Evolutionary conservation across 805 yeast species (phyloP).

Genomic region (Kodamaea kakaduensis): DNA sequence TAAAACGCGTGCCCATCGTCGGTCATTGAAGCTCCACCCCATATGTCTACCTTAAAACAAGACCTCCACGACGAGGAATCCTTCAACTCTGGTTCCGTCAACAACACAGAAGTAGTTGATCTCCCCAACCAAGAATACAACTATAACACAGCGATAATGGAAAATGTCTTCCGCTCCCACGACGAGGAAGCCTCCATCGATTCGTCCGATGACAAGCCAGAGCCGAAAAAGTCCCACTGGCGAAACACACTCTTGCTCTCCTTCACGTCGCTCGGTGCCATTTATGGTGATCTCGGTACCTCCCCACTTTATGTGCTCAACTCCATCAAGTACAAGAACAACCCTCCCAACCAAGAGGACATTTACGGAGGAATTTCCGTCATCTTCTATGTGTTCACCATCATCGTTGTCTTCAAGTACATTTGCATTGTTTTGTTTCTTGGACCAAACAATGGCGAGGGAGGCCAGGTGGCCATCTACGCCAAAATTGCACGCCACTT

Average conservation of each 20-base stretch:
- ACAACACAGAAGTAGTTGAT: conserved; percentile 3
- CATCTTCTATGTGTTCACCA: conserved; percentile 52
- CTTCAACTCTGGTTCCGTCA: conserved; percentile 1
- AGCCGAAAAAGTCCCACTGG: conserved; percentile 15
- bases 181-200: conserved; percentile 13
- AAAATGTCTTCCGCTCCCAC: conserved; percentile 1
- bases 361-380: conserved; percentile 49
- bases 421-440: conserved; percentile 42
- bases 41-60: conserved; percentile 7
- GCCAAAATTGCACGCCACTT: conserved; percentile 51
- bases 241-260: conserved; percentile 25
- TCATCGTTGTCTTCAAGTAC: conserved; percentile 52
- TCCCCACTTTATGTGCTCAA: conserved; percentile 53
- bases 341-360: conserved; percentile 35
- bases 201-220: conserved; percentile 4
- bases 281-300: conserved; percentile 62
- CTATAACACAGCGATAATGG: background rate
- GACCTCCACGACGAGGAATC: conserved; percentile 9
- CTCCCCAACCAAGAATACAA: background rate
- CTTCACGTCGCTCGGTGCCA: conserved; percentile 54
- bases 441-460: conserved; percentile 59
- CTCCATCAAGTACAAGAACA: conserved; percentile 24
- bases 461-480: conserved; percentile 63
- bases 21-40: background rate
- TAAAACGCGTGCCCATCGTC: background rate